Conservation (phyloP, 2,329 filamentous ascomycete genomes). For the Alternaria burnsii region DNA sequence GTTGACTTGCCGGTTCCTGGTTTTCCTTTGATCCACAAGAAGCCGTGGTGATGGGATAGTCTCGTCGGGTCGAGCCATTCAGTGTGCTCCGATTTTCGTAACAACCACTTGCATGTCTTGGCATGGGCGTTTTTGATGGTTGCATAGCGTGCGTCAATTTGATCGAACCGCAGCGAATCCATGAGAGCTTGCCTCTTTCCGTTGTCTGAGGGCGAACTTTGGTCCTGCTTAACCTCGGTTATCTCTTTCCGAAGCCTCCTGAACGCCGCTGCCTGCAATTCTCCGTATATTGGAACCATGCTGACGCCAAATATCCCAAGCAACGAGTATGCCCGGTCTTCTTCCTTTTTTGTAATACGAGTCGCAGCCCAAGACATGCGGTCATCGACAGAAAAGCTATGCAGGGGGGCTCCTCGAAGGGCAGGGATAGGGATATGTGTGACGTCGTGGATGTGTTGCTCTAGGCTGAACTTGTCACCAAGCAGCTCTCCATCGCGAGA, state of each 20-base stretch:
- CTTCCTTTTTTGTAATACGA: not conserved
- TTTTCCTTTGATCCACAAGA: conserved; percentile 60
- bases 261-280: accelerated
- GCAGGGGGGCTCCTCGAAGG: not conserved
- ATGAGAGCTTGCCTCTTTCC: conserved; percentile 34
- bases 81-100: conserved; percentile 44
- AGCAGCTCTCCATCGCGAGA: not conserved
- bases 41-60: conserved; percentile 45
- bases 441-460: conserved; percentile 1
- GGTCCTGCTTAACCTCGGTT: not conserved
- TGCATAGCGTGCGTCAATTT: conserved; percentile 51
- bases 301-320: not conserved
- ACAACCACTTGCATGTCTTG: conserved; percentile 55
- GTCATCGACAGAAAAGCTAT: not conserved
- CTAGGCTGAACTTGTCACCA: not conserved
- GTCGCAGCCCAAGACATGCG: not conserved
- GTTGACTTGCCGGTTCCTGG: conserved; percentile 54
- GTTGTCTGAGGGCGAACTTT: not conserved
- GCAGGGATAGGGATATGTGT: not conserved
- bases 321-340: not conserved
- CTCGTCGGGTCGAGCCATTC: conserved; percentile 51
- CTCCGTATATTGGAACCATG: not conserved
- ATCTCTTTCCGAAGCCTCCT: not conserved
- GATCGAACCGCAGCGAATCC: conserved; percentile 49
- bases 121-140: conserved; percentile 51